Evolutionary conservation across 305 asterid genomes (phyloP), one percentile per base, ranked within the genome.

Genomic region (Solanum chacoense): DNA sequence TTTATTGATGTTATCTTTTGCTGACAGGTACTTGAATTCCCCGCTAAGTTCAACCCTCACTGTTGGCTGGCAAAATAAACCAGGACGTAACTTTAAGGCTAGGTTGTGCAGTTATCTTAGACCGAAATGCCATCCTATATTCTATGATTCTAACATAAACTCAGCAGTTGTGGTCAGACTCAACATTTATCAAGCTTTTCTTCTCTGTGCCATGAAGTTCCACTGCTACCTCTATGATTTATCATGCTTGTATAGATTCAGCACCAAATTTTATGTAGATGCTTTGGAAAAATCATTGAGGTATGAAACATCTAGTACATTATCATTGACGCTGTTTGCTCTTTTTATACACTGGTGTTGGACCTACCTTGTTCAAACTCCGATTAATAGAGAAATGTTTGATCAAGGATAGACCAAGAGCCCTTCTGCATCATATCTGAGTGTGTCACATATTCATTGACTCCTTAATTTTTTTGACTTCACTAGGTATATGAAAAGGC

Each of bases 151-250:
- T 20, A 97, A 93, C 90, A 93, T 97, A 92, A 97, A 96, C 89
- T 93, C 98, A 11, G 91, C 94, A 2, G 92, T 92, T 69, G 96
- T 96, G 42, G 98, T 97, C 79, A 93, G 98, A 50, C 97, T 97
- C 85, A 97, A 97, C 80, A 96, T 96, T 76, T 96, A 96, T 87
- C 99, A 97, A 91, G 92, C 85, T 6, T 97, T 97, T 90, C 92
- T 97, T 50, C 92, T 97, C 4, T 94, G 97, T 89, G 98, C 97
- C 88, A 96, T 97, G 99, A 97, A 97, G 91, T 95, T 96, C 92
- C 87, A 94, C 67, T 94, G 94, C 83, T 92, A 96, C 80, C 85
- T 94, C 87, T 89, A 92, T 73, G 89, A 87, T 86, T 87, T 96
- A 89, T 92, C 97, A 29, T 77, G 91, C 85, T 55, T 91, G 26